Conservation (phyloP, 2,329 filamentous ascomycete genomes). For the Sclerotinia sclerotiorum region DNA sequence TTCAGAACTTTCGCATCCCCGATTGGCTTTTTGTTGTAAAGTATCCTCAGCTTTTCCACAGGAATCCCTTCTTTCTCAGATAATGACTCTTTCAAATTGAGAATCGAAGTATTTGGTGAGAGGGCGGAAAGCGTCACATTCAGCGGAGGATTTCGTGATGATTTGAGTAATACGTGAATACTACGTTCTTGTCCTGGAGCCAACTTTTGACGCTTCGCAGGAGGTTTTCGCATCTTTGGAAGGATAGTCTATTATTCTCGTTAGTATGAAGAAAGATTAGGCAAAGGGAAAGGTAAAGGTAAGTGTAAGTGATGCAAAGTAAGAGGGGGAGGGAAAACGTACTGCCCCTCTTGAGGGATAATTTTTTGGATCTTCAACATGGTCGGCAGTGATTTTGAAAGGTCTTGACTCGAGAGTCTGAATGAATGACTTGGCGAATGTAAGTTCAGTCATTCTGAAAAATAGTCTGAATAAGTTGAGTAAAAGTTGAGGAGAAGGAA, state of each 20-base stretch:
- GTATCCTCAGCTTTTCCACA: slow-evolving; percentile 78
- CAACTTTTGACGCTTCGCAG: slow-evolving; percentile 48
- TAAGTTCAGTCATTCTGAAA: slow-evolving; percentile 71
- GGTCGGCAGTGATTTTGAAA: slow-evolving; percentile 79
- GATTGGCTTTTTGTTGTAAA: slow-evolving; percentile 85
- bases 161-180: slow-evolving; percentile 65
- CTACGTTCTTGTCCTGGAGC: slow-evolving; percentile 55
- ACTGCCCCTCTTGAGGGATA: slow-evolving; percentile 78
- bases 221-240: slow-evolving; percentile 62
- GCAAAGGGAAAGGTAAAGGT: not conserved
- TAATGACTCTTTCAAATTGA: slow-evolving; percentile 74
- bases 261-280: slow-evolving; percentile 21
- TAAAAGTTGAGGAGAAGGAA: not conserved
- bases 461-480: not conserved
- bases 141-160: slow-evolving; percentile 72
- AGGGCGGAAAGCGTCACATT: slow-evolving; percentile 65
- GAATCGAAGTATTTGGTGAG: slow-evolving; percentile 68
- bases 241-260: slow-evolving; percentile 61
- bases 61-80: slow-evolving; percentile 61
- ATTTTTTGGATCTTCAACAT: slow-evolving; percentile 81
- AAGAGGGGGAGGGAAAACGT: slow-evolving; percentile 41
- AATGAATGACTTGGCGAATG: slow-evolving; percentile 84
- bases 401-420: slow-evolving; percentile 75
- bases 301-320: not conserved
- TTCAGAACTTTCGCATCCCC: slow-evolving; percentile 73